phyloP scores from a whole-genome alignment of 169 alveolate genomes.

The Amoebophrya sp. region DNA sequence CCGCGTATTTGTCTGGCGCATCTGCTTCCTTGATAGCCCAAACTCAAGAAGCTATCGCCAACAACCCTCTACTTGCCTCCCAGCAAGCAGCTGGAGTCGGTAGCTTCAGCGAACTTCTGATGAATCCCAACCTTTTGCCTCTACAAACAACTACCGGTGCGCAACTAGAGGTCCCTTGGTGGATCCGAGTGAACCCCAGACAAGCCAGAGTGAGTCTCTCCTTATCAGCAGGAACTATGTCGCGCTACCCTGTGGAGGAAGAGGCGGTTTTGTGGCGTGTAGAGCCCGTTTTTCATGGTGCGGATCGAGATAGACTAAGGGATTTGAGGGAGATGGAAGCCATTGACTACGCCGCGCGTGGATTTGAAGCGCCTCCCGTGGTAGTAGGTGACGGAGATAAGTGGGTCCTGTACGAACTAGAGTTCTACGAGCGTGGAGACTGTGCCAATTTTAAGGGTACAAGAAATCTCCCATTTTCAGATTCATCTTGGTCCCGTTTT shows the following conservation, averaged over 20 bases:
- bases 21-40: no score
- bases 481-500: no score
- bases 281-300: background rate
- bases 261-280: background rate
- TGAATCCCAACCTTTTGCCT: no score
- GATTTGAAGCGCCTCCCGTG: background rate
- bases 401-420: background rate
- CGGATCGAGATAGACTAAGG: background rate
- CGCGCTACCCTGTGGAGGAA: background rate
- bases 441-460: no score
- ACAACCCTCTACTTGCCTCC: no score
- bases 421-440: background rate
- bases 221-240: background rate
- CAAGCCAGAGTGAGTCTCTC: background rate
- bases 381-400: background rate
- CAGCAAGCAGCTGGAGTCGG: no score
- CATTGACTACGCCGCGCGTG: background rate
- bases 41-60: no score
- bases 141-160: no score
- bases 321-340: background rate
- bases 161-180: background rate
- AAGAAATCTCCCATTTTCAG: no score
- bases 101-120: no score
- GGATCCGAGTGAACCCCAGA: background rate
- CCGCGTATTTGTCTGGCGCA: no score